Evolutionary conservation across 352 stramenopile species (phyloP), one percentile per base, ranked within the genome.

Genomic region (Globisporangium paroecandrum): DNA sequence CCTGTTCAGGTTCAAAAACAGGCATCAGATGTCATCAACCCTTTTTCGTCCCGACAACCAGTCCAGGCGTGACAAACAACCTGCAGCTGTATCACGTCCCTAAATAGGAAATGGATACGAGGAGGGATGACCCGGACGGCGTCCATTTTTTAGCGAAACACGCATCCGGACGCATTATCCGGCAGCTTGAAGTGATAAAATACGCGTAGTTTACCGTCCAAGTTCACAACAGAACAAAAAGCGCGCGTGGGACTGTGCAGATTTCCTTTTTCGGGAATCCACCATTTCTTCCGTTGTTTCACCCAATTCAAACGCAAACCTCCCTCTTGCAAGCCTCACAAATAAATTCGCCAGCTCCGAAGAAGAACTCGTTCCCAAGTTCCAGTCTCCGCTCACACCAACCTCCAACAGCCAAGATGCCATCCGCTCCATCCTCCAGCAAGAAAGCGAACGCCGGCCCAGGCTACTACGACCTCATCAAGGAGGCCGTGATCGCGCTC

Each of bases 391-490:
- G 51, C n/a, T 24, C 25, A 9, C 54, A 12, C 2, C 15, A 20
- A 34, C 15, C 51, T 2, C 1, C 15, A 22, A 6, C 32, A 49
- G 20, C 12, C 74, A 82, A 69, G 72, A 89, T 89, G 76, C 67
- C 81, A 62, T 74, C 80, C 38, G 66, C 78, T 63, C 70, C 80
- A 13, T 32, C 65, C 13, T n/a, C 63, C 65, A 74, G 72, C 38
- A 91, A 91, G 79, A 93, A 92, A 67, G 69, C 71, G 57, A 79
- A 77, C 63, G 68, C 80, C 58, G 85, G 83, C 32, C 82, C 86
- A 20, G 83, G 83, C 72, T 95, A 97, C 85, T 96, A 94, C 76
- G 89, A 97, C 75, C 83, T 95, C 62, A 97, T 98, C 80, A 97
- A 97, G 77, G 90, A 97, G 74, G 91, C 92, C 61, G 93, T 98